Evolutionary conservation across 176 grass and related monocot genomes (phyloP), one percentile per base, ranked within the genome.

Genomic region (Oryza meyeriana): DNA sequence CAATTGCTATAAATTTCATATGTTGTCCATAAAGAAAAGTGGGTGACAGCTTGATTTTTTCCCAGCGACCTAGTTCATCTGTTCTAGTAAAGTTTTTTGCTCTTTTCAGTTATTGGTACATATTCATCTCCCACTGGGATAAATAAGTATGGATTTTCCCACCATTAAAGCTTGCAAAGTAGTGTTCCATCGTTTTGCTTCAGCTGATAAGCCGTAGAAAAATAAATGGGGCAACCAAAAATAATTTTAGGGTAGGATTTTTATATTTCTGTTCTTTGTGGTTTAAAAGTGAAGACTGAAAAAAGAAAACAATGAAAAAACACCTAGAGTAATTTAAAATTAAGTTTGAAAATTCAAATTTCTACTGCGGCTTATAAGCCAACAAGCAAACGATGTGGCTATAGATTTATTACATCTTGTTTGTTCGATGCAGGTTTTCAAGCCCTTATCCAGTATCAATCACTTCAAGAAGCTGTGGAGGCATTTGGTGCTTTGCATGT

Each of bases 381-480:
- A n/a, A n/a, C n/a, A n/a, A n/a, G n/a, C n/a, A n/a, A n/a, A n/a
- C n/a, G n/a, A n/a, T n/a, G n/a, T n/a, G n/a, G n/a, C n/a, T n/a
- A n/a, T n/a, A 63, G 59, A 14, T 50, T 84, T 28, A 30, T 85
- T 52, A 50, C 63, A 57, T 24, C 59, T 61, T 65, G 12, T 14
- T 88, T 84, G 28, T 32, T 75, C 55, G 58, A 61, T 90, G 69
- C 89, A 99, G 96, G 96, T 79, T 99, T 95, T 90, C 93, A 94
- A 91, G 93, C 96, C 29, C 96, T 99, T 59, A 85, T 99, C 22
- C 96, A 99, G 68, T 99, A 80, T 87, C 75, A 93, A 29, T 94
- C 89, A 33, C 87, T 84, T 12, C 85, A 99, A 72, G 90, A 90
- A 90, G 96, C 96, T 70, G 61, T 95, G 36, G 87, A 99, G 85